Conservation (phyloP, 345 rosid species). For the Carallia brachiata region DNA sequence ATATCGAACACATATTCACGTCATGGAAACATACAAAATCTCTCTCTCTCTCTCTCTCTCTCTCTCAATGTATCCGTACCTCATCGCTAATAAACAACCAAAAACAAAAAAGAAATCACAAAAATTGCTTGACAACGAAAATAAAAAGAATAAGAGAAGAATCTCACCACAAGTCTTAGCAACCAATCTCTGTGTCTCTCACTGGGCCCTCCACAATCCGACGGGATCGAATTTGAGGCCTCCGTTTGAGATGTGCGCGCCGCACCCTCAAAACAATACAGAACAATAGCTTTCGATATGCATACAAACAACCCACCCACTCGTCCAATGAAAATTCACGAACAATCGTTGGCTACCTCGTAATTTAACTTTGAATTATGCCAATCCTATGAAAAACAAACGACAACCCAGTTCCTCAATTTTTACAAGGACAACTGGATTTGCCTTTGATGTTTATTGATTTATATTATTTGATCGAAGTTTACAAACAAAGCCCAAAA, state of each 20-base stretch:
- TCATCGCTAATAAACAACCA: background rate
- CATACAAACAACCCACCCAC: background rate
- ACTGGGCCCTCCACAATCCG: slow-evolving; percentile 23
- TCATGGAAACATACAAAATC: slow-evolving; percentile 23
- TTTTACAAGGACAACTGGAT: slow-evolving; percentile 16
- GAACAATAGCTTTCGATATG: slow-evolving; percentile 13
- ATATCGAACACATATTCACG: slow-evolving; percentile 23
- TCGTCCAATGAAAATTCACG: background rate
- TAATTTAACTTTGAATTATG: background rate
- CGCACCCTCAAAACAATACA: slow-evolving; percentile 13
- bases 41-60: background rate
- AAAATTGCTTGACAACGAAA: background rate
- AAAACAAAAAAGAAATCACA: background rate
- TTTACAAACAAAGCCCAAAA: background rate
- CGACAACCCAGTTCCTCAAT: slow-evolving; percentile 30
- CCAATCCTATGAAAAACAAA: background rate
- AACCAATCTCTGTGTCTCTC: slow-evolving; percentile 2
- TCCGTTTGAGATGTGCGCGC: slow-evolving; percentile 1
- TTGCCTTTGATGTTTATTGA: slow-evolving; percentile 5
- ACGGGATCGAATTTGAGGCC: slow-evolving; percentile 18
- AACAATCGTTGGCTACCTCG: background rate
- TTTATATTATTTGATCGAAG: background rate
- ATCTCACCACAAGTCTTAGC: slow-evolving; percentile 25
- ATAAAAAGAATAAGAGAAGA: background rate
- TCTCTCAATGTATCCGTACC: too few relatives aligned